Base-by-base conservation (phyloP, 352 stramenopile genomes). In the Globisporangium okanoganense region DNA sequence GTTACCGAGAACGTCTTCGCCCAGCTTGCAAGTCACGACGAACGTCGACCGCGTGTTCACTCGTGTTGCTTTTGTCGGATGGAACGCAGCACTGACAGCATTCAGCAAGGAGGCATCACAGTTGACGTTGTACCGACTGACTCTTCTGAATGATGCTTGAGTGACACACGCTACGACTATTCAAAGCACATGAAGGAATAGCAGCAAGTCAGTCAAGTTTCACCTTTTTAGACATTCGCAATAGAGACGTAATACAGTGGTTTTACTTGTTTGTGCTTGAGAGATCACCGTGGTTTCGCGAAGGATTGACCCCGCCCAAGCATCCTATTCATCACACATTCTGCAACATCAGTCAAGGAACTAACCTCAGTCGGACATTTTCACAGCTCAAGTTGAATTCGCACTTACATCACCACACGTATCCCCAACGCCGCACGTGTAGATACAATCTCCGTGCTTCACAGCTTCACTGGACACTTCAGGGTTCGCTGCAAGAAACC, bases 331-430 rank as follows among this genome's bases (percentile, higher is more conserved):
- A 35, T 22, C 29, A 40, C 5, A 49, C 20, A 16, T 2, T 22
- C 18, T 52, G 22, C 13, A 33, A 18, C 9, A 33, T 54, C 3
- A 54, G 27, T 24, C 18, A 40, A 40, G 24, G 25, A 14, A 27
- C 8, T 14, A 29, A 12, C 8, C 5, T 16, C 48, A 16, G 1
- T 16, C 24, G 13, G 14, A 45, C 31, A 50, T 29, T 22, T 24
- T 44, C 24, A 40, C n/a, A 3, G 27, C 16, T 41, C 10, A 7
- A 18, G 25, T 40, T 14, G 47, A 13, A 24, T 35, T 53, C 16
- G 35, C 16, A 65, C 74, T 20, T 59, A 85, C 76, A 62, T 83
- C 72, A 16, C 76, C 76, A 20, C 69, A 82, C 1, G 54, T 73
- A 36, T 73, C 64, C 0, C 76, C 72, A 31, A 69, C 38, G 1